A percentile compares a stretch with the other conserved stretches of the same genome.
Conservation (phyloP, 208 protist species). For the Crithidia sp. region DNA sequence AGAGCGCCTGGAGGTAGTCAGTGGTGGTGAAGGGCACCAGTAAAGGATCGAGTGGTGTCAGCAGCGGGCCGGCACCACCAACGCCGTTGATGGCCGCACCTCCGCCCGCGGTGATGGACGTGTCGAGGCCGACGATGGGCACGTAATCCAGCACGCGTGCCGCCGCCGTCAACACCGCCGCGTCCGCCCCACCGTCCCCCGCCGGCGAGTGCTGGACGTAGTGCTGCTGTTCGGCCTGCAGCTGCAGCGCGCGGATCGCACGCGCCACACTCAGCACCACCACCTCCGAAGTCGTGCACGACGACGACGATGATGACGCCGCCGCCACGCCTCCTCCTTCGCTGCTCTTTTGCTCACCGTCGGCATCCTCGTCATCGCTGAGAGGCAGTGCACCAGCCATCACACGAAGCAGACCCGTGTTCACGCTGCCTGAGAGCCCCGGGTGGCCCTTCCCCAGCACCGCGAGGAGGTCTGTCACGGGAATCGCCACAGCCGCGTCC, state of each 20-base stretch:
- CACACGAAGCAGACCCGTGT: slow-evolving; percentile 67
- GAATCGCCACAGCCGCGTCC: slow-evolving; percentile 42
- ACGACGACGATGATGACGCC: neutral
- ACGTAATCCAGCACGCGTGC: slow-evolving; percentile 28
- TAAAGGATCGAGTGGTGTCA: slow-evolving; percentile 25
- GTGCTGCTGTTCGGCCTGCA: slow-evolving; percentile 62
- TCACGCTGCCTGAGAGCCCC: slow-evolving; percentile 41
- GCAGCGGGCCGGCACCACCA: neutral
- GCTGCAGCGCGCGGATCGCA: slow-evolving; percentile 70
- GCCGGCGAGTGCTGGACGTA: slow-evolving; percentile 18
- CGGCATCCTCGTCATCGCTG: slow-evolving; percentile 1
- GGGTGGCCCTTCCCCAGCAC: slow-evolving; percentile 74
- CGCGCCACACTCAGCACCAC: slow-evolving; percentile 58
- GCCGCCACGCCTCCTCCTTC: neutral
- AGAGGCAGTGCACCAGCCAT: slow-evolving; percentile 27
- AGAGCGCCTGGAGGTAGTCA: slow-evolving; percentile 65
- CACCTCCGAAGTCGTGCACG: slow-evolving; percentile 21
- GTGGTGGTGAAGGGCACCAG: slow-evolving; percentile 31
- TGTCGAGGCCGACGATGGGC: slow-evolving; percentile 41
- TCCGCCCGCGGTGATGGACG: slow-evolving; percentile 3
- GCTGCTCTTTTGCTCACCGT: neutral
- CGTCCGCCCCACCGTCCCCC: neutral
- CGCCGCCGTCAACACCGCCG: neutral
- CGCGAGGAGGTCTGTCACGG: slow-evolving; percentile 68
- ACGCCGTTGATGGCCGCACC: neutral